These are phyloP conservation scores for Xylariomycetidae sp. DNA, from an alignment of 2,329 filamentous ascomycete genomes.

Conservation along the genomic window DNA sequence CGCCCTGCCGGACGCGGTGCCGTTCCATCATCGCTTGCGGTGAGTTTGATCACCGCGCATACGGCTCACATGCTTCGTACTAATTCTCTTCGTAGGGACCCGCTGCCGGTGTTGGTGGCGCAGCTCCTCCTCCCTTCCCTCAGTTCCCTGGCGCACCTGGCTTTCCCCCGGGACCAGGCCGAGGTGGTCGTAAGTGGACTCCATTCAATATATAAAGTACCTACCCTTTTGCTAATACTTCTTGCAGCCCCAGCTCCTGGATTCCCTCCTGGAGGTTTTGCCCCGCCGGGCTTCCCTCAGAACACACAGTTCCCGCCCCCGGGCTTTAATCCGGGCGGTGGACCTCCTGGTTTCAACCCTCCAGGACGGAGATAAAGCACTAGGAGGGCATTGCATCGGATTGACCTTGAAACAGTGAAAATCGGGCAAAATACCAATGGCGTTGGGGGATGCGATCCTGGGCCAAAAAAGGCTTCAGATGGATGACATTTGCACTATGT, in stretches of 20 bases:
- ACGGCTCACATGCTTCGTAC: constrained; percentile 4
- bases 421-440: constrained; percentile 21
- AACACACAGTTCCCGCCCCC: constrained; percentile 42
- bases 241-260: constrained; percentile 20
- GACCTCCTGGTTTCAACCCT: constrained; percentile 66
- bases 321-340: constrained; percentile 45
- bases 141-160: constrained; percentile 46
- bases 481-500: constrained; percentile 12
- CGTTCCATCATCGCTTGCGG: constrained; percentile 71
- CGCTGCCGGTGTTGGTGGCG: constrained; percentile 79
- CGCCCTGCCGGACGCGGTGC: constrained; percentile 83
- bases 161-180: constrained; percentile 42
- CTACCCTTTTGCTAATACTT: constrained; percentile 16
- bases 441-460: constrained; percentile 25
- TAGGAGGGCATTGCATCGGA: constrained; percentile 4
- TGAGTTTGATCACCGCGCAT: constrained; percentile 27
- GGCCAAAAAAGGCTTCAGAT: constrained; percentile 17
- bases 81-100: constrained; percentile 51
- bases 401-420: constrained; percentile 3
- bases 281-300: constrained; percentile 38
- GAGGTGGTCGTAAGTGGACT: constrained; percentile 50
- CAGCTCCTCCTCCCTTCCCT: constrained; percentile 49
- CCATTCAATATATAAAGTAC: constrained; percentile 4
- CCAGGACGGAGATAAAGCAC: constrained; percentile 53
- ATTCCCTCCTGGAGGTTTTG: constrained; percentile 34